Evolutionary conservation across 1,139 yeast genomes (phyloP).

Genomic region (Hyphopichia burtonii): DNA sequence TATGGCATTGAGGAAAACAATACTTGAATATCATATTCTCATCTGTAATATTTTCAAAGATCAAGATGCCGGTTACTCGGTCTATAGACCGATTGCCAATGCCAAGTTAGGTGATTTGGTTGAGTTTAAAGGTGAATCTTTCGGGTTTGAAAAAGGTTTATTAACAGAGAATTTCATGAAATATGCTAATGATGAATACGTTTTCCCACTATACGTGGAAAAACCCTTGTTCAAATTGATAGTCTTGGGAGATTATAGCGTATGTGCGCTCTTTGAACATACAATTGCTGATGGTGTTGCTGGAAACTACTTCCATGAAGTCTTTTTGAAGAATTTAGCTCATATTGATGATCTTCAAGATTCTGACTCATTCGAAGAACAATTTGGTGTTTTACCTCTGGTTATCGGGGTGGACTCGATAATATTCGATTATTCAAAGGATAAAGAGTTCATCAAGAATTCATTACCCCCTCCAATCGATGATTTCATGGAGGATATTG

Average conservation of each 20-base stretch:
- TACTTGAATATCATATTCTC: conserved; percentile 36
- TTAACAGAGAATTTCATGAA: conserved; percentile 31
- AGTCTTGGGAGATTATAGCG: conserved; percentile 17
- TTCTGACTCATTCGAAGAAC: conserved; percentile 6
- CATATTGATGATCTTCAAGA: conserved; percentile 14
- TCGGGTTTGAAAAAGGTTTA: conserved; percentile 12
- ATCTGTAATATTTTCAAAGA: conserved; percentile 30
- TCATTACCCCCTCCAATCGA: conserved; percentile 40
- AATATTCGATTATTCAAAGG: conserved; percentile 20
- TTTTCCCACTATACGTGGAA: conserved; percentile 23
- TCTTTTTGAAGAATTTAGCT: conserved; percentile 29
- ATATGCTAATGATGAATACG: conserved; percentile 16
- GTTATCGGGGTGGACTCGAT: conserved; percentile 10
- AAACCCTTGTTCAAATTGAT: conserved; percentile 33
- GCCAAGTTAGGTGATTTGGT: conserved; percentile 27
- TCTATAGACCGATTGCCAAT: conserved; percentile 23
- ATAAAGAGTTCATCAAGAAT: conserved; percentile 18
- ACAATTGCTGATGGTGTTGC: conserved; percentile 44
- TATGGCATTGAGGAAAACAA: conserved; percentile 30
- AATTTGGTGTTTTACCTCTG: not conserved
- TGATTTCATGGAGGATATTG: conserved; percentile 21
- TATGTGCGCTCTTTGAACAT: conserved; percentile 38
- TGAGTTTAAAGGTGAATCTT: conserved; percentile 12
- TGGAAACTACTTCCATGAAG: conserved; percentile 39
- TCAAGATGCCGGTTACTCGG: conserved; percentile 9